Base-by-base conservation (phyloP, 768 basidiomycete genomes). In the Calvatia gigantea region DNA sequence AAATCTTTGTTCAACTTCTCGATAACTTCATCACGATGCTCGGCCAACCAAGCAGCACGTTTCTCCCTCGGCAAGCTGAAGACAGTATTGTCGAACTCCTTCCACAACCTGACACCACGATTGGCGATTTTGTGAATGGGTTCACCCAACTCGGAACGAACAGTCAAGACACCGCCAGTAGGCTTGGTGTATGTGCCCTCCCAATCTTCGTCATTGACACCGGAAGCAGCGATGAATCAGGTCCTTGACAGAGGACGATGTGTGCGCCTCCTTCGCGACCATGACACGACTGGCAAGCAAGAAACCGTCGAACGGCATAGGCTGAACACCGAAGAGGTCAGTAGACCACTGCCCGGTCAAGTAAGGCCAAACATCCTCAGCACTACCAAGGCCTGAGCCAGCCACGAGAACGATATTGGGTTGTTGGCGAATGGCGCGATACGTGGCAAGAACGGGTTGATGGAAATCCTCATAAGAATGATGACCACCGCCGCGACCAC, bases 121-220 rank as follows among this genome's bases (percentile, higher is more conserved):
- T 87, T 99, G 31, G 97, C 95, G 67, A 99, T 91, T 78, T 99
- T 99, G 78, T 99, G 97, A 63, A 98, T 98, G 9, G 97, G 97
- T 71, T 99, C 97, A 37, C 95, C 95, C 46, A 99, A 83, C 77
- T 99, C 97, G 3, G 96, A 98, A 61, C 88, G 90, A 58, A 99
- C 97, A 5, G 96, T 98, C 58, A 98, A 81, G 62, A 98, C 89
- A 32, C 97, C 96, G 55, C 96, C 97, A 5, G 94, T 97, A 58
- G 94, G 89, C 73, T 91, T 94, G 60, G 79, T 73, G 69, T 98
- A 98, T 0, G 97, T 98, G 31, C 89, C 91, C 68, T 98, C 96
- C 94, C 95, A 98, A 54, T 87, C 77, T 49, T 75, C 81, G 65
- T 98, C 94, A 29, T 83, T 81, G 35, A 98, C 94, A 71, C 97